Conservation (phyloP, 2,329 filamentous ascomycete species). For the Ceratocystis alfenasii region DNA sequence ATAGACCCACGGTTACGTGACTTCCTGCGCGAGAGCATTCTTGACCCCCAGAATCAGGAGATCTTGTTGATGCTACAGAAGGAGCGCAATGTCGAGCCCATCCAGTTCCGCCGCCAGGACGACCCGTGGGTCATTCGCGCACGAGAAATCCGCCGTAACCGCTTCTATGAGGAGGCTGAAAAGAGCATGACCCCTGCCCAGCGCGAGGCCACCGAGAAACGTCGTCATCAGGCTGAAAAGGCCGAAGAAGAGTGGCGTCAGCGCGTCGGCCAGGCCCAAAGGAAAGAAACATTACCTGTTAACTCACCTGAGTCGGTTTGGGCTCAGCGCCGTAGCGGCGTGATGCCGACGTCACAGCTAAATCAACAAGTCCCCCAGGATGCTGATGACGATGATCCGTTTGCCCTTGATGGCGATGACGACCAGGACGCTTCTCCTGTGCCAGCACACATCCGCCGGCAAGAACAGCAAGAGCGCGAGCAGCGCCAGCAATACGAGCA, state of each 20-base stretch:
- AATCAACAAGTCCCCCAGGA: too few species aligned
- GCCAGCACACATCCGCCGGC: conserved; percentile 21
- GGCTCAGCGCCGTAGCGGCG: conserved; percentile 16
- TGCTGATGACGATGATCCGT: conserved; percentile 19
- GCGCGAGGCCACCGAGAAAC: conserved; percentile 17
- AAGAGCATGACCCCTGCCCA: conserved; percentile 19
- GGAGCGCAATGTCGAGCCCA: conserved; percentile 18
- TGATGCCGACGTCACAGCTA: too few species aligned
- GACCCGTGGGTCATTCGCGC: conserved; percentile 21
- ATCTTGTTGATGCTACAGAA: conserved; percentile 22
- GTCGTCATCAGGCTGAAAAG: conserved; percentile 12
- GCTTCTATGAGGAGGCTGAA: conserved; percentile 20
- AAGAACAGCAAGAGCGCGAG: conserved; percentile 18
- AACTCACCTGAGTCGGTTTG: conserved; percentile 18
- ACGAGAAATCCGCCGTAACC: conserved; percentile 20
- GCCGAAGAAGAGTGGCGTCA: conserved; percentile 19
- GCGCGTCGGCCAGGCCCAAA: background rate
- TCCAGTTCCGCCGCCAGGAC: conserved; percentile 21
- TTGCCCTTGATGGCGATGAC: conserved; percentile 16
- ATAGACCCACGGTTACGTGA: conserved; percentile 28
- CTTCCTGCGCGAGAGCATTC: conserved; percentile 24
- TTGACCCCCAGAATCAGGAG: conserved; percentile 22
- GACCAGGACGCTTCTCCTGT: conserved; percentile 20
- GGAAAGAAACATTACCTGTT: conserved; percentile 5
- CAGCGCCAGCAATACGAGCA: conserved; percentile 6